These are phyloP conservation scores for Populus nigra DNA, from an alignment of 345 rosid species.

Conservation along the genomic window DNA sequence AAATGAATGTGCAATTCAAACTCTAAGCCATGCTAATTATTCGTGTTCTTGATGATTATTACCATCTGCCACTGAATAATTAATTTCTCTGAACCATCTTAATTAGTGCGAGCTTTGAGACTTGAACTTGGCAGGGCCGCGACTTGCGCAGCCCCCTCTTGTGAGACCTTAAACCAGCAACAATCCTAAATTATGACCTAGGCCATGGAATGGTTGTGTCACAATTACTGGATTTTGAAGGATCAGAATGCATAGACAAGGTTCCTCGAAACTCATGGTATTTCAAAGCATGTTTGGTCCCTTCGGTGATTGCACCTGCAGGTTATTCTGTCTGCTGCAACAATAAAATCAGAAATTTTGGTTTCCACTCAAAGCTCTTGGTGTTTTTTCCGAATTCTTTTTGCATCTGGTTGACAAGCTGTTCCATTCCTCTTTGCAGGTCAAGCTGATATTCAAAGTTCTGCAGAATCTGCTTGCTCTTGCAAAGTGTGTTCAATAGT, in stretches of 20 bases:
- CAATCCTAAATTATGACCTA: too few species aligned
- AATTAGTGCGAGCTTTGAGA: too few species aligned
- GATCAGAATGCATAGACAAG: not conserved
- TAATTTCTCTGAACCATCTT: too few species aligned
- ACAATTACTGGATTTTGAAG: not conserved
- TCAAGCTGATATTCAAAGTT: not conserved
- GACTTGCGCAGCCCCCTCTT: too few species aligned
- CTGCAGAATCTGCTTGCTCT: not conserved
- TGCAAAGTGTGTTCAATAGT: not conserved
- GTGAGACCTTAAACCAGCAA: too few species aligned
- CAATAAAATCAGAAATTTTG: not conserved
- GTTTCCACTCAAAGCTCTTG: not conserved
- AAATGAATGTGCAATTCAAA: too few species aligned
- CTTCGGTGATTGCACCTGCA: not conserved
- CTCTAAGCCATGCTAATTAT: too few species aligned
- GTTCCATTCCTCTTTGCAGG: not conserved
- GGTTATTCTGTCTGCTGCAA: not conserved
- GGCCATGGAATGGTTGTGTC: not conserved
- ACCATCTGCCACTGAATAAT: too few species aligned
- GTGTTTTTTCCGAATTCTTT: not conserved
- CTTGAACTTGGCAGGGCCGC: too few species aligned
- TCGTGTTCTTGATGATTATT: too few species aligned
- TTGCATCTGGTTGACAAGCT: not conserved
- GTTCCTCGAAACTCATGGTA: not conserved
- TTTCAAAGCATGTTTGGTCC: not conserved